Conservation (phyloP, 2,329 filamentous ascomycete species). For the Diaporthe capsici region DNA sequence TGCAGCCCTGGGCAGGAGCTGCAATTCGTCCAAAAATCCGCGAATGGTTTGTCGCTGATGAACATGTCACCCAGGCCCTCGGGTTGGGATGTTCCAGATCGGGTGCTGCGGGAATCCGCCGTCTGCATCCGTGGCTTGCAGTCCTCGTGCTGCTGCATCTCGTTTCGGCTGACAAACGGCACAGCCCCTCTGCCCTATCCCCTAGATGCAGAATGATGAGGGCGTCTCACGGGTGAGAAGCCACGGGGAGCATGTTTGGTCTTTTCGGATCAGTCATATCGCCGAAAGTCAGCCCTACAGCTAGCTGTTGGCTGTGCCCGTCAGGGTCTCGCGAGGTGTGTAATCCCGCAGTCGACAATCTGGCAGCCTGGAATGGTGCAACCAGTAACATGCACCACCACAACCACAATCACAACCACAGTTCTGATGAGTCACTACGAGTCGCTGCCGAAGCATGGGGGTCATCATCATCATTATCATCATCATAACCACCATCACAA, state of each 20-base stretch:
- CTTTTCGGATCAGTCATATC: slow-evolving; percentile 10
- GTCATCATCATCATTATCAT: not conserved
- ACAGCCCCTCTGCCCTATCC: slow-evolving; percentile 31
- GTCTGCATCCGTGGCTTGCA: slow-evolving; percentile 38
- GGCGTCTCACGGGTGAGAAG: slow-evolving; percentile 21
- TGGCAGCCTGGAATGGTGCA: slow-evolving; percentile 23
- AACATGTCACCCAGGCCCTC: slow-evolving; percentile 40
- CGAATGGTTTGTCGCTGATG: slow-evolving; percentile 37
- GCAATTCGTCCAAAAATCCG: slow-evolving; percentile 34
- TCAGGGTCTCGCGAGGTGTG: not conserved
- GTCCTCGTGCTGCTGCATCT: slow-evolving; percentile 35
- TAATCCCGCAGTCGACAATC: slow-evolving; percentile 18
- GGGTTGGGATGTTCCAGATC: slow-evolving; percentile 42
- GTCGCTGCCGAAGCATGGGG: slow-evolving; percentile 6
- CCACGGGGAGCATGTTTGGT: not conserved
- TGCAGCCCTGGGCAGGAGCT: slow-evolving; percentile 19
- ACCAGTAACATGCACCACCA: not conserved
- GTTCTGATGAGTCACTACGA: slow-evolving; percentile 19
- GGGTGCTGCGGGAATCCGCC: slow-evolving; percentile 34
- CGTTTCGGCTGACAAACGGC: slow-evolving; percentile 33
- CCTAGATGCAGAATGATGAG: not conserved
- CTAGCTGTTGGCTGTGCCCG: slow-evolving; percentile 11
- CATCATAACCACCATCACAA: not conserved
- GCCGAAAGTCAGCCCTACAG: slow-evolving; percentile 25
- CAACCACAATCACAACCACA: not conserved